A percentile compares a stretch with the other conserved stretches of the same genome.
Evolutionary conservation across 768 basidiomycete species (phyloP).

Genomic region (Omphalotus guepiniiformis): DNA sequence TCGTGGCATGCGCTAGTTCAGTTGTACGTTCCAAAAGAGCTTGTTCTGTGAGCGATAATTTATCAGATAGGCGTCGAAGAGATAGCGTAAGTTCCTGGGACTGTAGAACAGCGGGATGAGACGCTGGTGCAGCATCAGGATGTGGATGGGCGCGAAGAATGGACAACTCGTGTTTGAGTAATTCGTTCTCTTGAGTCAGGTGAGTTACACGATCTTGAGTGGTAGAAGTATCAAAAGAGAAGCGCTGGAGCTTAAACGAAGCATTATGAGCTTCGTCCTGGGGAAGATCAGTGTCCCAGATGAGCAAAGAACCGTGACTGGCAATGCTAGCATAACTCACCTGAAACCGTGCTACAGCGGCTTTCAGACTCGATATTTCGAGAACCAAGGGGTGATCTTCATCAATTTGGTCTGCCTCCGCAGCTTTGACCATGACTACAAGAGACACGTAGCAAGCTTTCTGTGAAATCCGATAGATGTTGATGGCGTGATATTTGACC

Average conservation of each 20-base stretch:
- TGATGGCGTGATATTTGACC: too few species aligned
- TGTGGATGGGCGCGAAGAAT: constrained; percentile 53
- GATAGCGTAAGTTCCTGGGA: constrained; percentile 60
- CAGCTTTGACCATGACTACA: constrained; percentile 10
- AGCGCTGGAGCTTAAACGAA: constrained; percentile 63
- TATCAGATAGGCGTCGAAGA: constrained; percentile 63
- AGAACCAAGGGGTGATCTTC: constrained; percentile 42
- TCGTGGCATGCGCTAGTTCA: constrained; percentile 39
- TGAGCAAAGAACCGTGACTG: too few species aligned
- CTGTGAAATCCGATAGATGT: too few species aligned
- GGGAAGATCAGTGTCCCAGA: constrained; percentile 8
- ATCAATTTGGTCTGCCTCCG: constrained; percentile 14
- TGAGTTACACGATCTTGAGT: constrained; percentile 40
- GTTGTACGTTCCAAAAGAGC: constrained; percentile 44
- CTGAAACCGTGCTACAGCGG: constrained; percentile 48
- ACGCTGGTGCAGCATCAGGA: constrained; percentile 23
- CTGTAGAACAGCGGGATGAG: constrained; percentile 27
- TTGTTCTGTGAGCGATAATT: constrained; percentile 59
- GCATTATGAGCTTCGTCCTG: constrained; percentile 69
- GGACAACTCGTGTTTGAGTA: constrained; percentile 50
- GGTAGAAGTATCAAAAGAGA: constrained; percentile 50
- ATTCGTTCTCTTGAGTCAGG: constrained; percentile 57
- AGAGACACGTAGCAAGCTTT: constrained; percentile 5
- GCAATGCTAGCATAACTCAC: too few species aligned
- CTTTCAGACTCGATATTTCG: constrained; percentile 43